Base-by-base conservation (phyloP, 306 rosid species). In the Comarum palustre region DNA sequence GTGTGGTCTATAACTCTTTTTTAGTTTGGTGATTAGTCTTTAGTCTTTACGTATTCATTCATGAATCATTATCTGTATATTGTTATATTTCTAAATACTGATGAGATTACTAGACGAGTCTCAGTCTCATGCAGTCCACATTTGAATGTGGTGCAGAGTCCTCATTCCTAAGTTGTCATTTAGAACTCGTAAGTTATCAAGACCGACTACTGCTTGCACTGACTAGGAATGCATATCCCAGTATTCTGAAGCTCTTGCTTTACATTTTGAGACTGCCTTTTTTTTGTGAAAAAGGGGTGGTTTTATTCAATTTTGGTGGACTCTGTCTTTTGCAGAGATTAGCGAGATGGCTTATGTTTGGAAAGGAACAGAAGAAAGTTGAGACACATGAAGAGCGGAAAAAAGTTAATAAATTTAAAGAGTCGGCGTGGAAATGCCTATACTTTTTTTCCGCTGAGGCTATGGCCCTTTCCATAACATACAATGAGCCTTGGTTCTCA, bases 331-430 rank as follows among this genome's bases (percentile, higher is more conserved):
- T 55, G 77, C 48, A 80, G 83, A 46, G 77, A 75, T 41, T 80
- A 55, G 77, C 76, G 4, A 63, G 51, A 31, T 76, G 64, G 48
- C 57, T 80, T 19, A 41, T 80, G 46, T 54, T 70, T 57, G 73
- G 77, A 46, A 51, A 70, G 64, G 66, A 22, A 58, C 47, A 75
- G 65, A 24, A 51, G 77, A 75, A 63, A 34, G 34, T 70, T 12
- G 61, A 50, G 54, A 69, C 45, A 6, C 69, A 19, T 17, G 62
- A 63, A 32, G 46, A 39, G 42, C 62, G 45, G 57, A 80, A 75
- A 73, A 80, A 57, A 80, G 39, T 80, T 54, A 64, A n/a, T 52
- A 80, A 80, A 42, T 80, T 80, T 75, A 80, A 80, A 80, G 83
- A 80, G 66, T 80, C 83, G 0, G 80, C 83, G 5, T 80, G 79